These are phyloP conservation scores for Farysia itapuensis DNA, from an alignment of 1,284 basidiomycete genomes.

Conservation along the genomic window DNA sequence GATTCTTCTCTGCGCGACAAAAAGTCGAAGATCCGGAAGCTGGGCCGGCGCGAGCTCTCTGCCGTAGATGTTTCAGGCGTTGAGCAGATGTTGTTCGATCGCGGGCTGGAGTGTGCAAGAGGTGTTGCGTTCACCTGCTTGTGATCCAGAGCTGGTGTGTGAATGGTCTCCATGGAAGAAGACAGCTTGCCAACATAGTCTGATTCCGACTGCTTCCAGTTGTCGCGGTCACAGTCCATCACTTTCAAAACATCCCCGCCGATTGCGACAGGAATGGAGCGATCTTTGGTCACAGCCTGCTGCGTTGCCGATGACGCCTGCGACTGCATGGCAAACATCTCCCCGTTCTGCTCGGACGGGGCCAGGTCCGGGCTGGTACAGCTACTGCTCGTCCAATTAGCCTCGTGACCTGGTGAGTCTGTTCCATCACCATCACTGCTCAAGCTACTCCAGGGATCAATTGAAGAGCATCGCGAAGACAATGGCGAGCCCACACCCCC, in stretches of 20 bases:
- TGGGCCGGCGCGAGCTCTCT: slow-evolving; percentile 31
- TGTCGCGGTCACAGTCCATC: too few species aligned
- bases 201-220: too few species aligned
- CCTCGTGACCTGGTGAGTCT: slow-evolving; percentile 35
- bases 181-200: slow-evolving; percentile 29
- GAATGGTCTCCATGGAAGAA: slow-evolving; percentile 29
- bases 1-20: slow-evolving; percentile 2
- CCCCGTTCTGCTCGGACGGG: slow-evolving; percentile 11
- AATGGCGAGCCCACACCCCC: too few species aligned
- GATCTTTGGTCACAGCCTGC: too few species aligned
- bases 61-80: slow-evolving; percentile 24
- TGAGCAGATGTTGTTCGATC: too few species aligned
- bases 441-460: slow-evolving; percentile 40
- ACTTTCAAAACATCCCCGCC: too few species aligned
- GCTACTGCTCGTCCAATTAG: slow-evolving; percentile 43
- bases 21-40: slow-evolving; percentile 7
- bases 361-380: slow-evolving; percentile 39
- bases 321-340: background rate
- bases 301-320: too few species aligned
- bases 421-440: slow-evolving; percentile 38
- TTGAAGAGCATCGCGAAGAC: slow-evolving; percentile 40
- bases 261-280: too few species aligned
- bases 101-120: too few species aligned
- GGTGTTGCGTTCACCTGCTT: too few species aligned
- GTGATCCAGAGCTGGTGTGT: too few species aligned